Evolutionary conservation across 176 grass and related monocot genomes (phyloP).

Genomic region (Tuctoria greenei): DNA sequence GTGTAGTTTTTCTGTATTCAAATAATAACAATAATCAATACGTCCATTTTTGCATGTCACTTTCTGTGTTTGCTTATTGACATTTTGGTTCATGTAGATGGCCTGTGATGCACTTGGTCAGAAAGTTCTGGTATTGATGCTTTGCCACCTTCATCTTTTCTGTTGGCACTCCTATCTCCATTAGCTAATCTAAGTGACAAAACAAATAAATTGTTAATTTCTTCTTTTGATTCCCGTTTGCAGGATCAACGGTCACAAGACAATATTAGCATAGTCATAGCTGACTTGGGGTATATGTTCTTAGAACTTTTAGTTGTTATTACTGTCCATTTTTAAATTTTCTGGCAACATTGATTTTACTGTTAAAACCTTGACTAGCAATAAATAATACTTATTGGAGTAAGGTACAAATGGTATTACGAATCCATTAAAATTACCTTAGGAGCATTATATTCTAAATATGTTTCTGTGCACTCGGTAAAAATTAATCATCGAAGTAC

Average conservation of each 20-base stretch:
- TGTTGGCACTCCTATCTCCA: not conserved
- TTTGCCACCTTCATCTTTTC: constrained; percentile 31
- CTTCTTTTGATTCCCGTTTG: constrained; percentile 28
- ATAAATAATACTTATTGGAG: not conserved
- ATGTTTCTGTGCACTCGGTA: not conserved
- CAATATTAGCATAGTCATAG: constrained; percentile 92
- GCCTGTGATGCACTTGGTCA: constrained; percentile 77
- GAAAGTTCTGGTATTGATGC: constrained; percentile 66
- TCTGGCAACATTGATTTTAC: not conserved
- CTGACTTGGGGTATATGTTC: constrained; percentile 79
- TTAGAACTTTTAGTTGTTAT: constrained; percentile 21
- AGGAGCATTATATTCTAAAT: not conserved
- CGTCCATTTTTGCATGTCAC: not conserved
- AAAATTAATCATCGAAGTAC: not conserved
- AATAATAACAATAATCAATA: constrained; percentile 1
- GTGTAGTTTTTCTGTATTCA: constrained; percentile 10
- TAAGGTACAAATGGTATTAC: not conserved
- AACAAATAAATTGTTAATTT: not conserved
- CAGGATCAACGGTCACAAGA: constrained; percentile 80
- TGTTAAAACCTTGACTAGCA: not conserved
- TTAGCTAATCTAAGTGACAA: not conserved
- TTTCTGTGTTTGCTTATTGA: constrained; percentile 27
- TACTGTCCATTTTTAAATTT: not conserved
- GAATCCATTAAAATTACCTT: not conserved
- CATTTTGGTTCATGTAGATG: constrained; percentile 49